Evolutionary conservation across 169 alveolate species (phyloP), one percentile per base, ranked within the genome.

Genomic region (Babesia bovis): DNA sequence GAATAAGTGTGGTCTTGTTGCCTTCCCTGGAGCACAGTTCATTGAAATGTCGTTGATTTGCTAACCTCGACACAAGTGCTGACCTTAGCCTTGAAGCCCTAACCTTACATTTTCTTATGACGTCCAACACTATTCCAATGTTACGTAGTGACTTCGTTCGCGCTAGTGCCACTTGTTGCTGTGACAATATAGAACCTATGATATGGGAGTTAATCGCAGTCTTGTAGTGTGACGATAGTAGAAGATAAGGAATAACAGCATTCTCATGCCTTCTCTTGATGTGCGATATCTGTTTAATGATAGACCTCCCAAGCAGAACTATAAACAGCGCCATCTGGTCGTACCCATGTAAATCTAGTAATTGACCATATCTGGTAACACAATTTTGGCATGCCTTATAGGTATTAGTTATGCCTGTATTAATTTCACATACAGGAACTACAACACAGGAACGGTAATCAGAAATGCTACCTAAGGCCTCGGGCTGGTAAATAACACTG

Each of bases 391-490:
- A 76, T 13, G 69, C 68, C 26, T 23, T 15, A 12, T 30, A 17
- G 0, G n/a, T 2, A 0, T 28, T 25, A 0, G 1, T n/a, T 1
- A 1, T 5, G 1, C 44, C 41, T 15, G 25, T 35, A 30, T 50
- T 50, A 26, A 15, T 7, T 30, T 59, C 75, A 38, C 85, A 76
- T 52, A 76, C 32, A n/a, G 85, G 85, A 17, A 76, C 74, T 3
- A 30, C 10, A 0, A 60, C 70, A n/a, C n/a, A n/a, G n/a, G n/a
- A n/a, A n/a, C n/a, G n/a, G n/a, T n/a, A n/a, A n/a, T n/a, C n/a
- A n/a, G n/a, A n/a, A n/a, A n/a, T n/a, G n/a, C n/a, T n/a, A 25
- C 57, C 76, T 17, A 15, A 10, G 26, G 2, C 19, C 41, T 56
- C 44, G 15, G 38, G 25, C n/a, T 15, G 44, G 17, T 41, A 61